Percentiles rank a stretch among this genome's conserved stretches.
Evolutionary conservation across 148 eudicot genomes (phyloP).

Genomic region (Amaranthus palmeri): DNA sequence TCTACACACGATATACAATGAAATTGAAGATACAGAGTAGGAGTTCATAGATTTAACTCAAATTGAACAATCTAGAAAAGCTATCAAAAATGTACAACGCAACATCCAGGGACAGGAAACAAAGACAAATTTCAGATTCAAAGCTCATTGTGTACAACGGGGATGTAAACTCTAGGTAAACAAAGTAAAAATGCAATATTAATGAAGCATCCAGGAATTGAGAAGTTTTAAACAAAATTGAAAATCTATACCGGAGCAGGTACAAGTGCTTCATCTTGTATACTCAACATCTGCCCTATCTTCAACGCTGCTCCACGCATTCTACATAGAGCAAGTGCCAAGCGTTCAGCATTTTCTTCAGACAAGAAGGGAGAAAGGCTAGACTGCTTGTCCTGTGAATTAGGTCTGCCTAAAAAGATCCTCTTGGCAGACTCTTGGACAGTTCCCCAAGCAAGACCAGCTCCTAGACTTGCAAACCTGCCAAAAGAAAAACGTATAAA

Average conservation of each 20-base stretch:
- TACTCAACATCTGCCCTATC: constrained; percentile 95
- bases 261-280: constrained; percentile 89
- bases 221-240: background rate
- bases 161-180: no score
- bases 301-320: constrained; percentile 99
- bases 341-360: constrained; percentile 80
- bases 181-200: background rate
- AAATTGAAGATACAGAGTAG: background rate
- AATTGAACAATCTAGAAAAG: no score
- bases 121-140: background rate
- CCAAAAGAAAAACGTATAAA: constrained; percentile 7
- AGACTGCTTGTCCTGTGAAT: constrained; percentile 42
- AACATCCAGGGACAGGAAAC: background rate
- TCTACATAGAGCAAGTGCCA: constrained; percentile 96
- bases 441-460: constrained; percentile 99
- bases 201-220: background rate
- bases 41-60: background rate
- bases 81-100: no score
- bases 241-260: constrained; percentile 78
- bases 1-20: background rate
- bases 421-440: constrained; percentile 87
- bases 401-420: constrained; percentile 53
- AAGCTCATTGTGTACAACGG: background rate
- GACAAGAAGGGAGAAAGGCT: constrained; percentile 71
- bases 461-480: constrained; percentile 96